A percentile compares a stretch with the other conserved stretches of the same genome.
Evolutionary conservation across 2,329 filamentous ascomycete species (phyloP).

Genomic region (Sporothrix globosa): DNA sequence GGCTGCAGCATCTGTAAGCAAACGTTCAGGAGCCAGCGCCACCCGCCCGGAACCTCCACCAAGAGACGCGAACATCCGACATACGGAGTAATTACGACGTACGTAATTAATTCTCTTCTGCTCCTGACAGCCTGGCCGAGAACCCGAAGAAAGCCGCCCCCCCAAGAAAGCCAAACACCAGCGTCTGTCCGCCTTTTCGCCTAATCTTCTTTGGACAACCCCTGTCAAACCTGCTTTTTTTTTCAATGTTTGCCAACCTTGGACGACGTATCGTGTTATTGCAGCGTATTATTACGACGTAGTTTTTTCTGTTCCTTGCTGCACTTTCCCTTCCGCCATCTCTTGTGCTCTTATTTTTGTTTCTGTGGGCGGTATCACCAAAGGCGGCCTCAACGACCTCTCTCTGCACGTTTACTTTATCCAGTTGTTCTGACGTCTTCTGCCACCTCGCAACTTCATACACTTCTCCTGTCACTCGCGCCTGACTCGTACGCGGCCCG

Average conservation of each 20-base stretch:
- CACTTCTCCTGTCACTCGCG: neutral
- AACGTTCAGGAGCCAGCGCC: neutral
- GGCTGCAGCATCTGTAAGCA: constrained; percentile 24
- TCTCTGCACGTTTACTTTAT: neutral
- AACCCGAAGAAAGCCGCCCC: neutral
- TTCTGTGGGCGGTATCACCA: constrained; percentile 19
- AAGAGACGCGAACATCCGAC: constrained; percentile 8
- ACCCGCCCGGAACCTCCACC: constrained; percentile 8
- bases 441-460: too few relatives aligned
- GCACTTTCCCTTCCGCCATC: neutral
- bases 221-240: constrained; percentile 22
- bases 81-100: too few relatives aligned
- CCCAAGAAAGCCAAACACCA: neutral
- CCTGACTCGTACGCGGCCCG: constrained; percentile 16
- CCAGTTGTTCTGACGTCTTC: neutral
- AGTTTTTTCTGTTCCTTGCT: neutral
- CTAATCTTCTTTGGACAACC: neutral
- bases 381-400: constrained; percentile 5
- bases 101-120: constrained; percentile 14
- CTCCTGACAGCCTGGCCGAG: neutral
- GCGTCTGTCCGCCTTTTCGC: constrained; percentile 6
- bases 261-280: constrained; percentile 16
- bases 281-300: constrained; percentile 15
- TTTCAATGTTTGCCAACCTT: neutral
- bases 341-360: neutral